A percentile compares a stretch with the other conserved stretches of the same genome.
These are phyloP conservation scores for Cystoisospora suis DNA, from an alignment of 169 alveolate genomes.

Conservation along the genomic window DNA sequence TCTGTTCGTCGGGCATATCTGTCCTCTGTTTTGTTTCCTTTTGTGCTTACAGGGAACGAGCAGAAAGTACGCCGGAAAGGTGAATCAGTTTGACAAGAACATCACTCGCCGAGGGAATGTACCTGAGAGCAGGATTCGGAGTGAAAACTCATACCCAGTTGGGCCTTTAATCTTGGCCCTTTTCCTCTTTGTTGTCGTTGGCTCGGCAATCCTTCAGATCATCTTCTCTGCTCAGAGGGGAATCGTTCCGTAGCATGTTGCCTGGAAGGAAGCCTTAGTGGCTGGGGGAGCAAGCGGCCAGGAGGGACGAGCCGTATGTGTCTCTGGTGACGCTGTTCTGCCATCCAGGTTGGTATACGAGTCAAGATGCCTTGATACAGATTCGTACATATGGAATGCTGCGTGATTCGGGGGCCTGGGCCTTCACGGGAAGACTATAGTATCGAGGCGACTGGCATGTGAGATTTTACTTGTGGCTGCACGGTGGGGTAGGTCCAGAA, in stretches of 20 bases:
- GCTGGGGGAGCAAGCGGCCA: too few relatives aligned
- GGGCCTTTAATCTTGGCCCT: constrained; percentile 82
- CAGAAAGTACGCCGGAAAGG: constrained; percentile 70
- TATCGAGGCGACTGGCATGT: too few relatives aligned
- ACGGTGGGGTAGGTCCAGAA: too few relatives aligned
- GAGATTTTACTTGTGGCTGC: too few relatives aligned
- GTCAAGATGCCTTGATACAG: too few relatives aligned
- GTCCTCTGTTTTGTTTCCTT: background rate
- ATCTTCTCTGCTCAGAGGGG: constrained; percentile 76
- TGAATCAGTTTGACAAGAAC: constrained; percentile 74
- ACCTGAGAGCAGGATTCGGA: constrained; percentile 52
- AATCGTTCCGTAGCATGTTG: background rate
- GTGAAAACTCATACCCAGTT: constrained; percentile 75
- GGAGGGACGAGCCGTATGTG: too few relatives aligned
- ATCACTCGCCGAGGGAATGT: constrained; percentile 73
- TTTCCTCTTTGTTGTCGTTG: constrained; percentile 83
- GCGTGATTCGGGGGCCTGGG: too few relatives aligned
- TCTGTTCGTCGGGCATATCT: background rate
- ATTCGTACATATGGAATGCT: too few relatives aligned
- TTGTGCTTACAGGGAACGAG: constrained; percentile 38
- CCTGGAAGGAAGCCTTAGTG: too few relatives aligned
- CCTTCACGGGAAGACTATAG: too few relatives aligned
- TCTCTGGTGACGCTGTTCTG: too few relatives aligned
- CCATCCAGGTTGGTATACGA: too few relatives aligned
- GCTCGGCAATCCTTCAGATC: constrained; percentile 84